Conservation (phyloP, 208 protist genomes). For the Trypanosoma cruzi region DNA sequence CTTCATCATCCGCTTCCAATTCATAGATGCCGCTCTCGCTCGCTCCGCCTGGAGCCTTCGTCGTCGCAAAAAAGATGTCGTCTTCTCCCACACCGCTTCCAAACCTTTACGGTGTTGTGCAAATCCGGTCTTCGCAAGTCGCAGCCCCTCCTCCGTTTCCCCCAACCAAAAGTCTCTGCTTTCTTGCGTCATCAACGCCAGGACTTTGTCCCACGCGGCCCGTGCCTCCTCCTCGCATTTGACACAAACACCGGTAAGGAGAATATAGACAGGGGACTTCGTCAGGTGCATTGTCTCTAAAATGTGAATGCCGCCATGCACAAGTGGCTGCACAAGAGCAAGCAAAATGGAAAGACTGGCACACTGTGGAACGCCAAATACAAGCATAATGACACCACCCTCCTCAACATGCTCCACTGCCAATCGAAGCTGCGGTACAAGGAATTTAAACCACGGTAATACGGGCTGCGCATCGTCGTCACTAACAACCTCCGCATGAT, state of each 20-base stretch:
- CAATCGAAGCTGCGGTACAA: slow-evolving; percentile 67
- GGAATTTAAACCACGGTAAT: slow-evolving; percentile 77
- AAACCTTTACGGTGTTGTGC: slow-evolving; percentile 30
- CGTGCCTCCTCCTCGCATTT: not conserved
- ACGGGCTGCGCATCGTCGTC: slow-evolving; percentile 4
- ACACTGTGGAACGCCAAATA: slow-evolving; percentile 74
- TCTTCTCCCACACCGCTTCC: slow-evolving; percentile 51
- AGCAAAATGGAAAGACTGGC: slow-evolving; percentile 68
- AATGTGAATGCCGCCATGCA: slow-evolving; percentile 28
- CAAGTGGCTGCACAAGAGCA: slow-evolving; percentile 35
- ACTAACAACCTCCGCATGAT: not conserved
- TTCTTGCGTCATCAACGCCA: not conserved
- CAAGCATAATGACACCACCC: slow-evolving; percentile 67
- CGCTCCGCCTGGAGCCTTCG: slow-evolving; percentile 55
- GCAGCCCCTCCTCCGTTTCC: slow-evolving; percentile 60
- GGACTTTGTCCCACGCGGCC: slow-evolving; percentile 1
- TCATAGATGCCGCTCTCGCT: slow-evolving; percentile 4
- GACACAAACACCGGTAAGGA: slow-evolving; percentile 25
- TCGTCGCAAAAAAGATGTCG: slow-evolving; percentile 28
- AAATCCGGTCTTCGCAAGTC: slow-evolving; percentile 50
- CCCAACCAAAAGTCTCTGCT: slow-evolving; percentile 70
- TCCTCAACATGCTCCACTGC: slow-evolving; percentile 47
- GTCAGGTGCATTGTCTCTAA: slow-evolving; percentile 73
- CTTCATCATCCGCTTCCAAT: not conserved
- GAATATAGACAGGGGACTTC: slow-evolving; percentile 74